Evolutionary conservation across 495 filamentous ascomycete genomes (phyloP).

Genomic region (Tuber magnatum): DNA sequence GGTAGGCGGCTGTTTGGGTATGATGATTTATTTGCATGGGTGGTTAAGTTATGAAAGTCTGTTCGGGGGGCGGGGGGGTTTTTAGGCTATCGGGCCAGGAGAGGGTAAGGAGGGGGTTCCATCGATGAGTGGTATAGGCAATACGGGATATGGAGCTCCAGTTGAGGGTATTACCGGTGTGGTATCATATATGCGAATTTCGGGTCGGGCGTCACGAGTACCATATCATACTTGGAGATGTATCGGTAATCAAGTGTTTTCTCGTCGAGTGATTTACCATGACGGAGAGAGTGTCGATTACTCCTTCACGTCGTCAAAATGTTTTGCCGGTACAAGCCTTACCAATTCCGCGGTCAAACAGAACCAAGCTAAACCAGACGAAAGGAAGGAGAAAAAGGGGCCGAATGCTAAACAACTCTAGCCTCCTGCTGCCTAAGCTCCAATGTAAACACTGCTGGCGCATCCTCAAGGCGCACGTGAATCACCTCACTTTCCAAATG

Average conservation of each 20-base stretch:
- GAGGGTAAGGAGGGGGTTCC: not conserved
- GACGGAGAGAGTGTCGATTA: not conserved
- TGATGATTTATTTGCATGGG: too few species aligned
- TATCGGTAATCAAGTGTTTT: not conserved
- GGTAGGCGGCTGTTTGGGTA: too few species aligned
- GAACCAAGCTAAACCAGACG: not conserved
- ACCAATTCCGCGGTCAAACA: not conserved
- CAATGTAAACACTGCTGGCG: slow-evolving; percentile 76
- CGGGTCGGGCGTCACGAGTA: not conserved
- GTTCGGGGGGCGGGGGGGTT: too few species aligned
- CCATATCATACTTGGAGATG: not conserved
- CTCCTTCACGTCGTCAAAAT: not conserved
- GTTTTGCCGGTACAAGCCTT: not conserved
- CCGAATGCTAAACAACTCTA: not conserved
- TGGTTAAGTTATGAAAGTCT: not conserved
- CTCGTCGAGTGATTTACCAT: not conserved
- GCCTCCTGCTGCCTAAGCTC: slow-evolving; percentile 49
- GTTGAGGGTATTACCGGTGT: not conserved
- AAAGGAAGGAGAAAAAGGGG: not conserved
- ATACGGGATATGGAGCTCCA: not conserved
- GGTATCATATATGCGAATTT: not conserved
- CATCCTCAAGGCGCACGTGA: slow-evolving; percentile 52
- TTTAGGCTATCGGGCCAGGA: not conserved
- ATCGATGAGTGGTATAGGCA: not conserved
- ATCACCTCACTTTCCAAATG: slow-evolving; percentile 58